Evolutionary conservation across 2,329 filamentous ascomycete genomes (phyloP), one percentile per base, ranked within the genome.

Genomic region (Beauveria asiatica): DNA sequence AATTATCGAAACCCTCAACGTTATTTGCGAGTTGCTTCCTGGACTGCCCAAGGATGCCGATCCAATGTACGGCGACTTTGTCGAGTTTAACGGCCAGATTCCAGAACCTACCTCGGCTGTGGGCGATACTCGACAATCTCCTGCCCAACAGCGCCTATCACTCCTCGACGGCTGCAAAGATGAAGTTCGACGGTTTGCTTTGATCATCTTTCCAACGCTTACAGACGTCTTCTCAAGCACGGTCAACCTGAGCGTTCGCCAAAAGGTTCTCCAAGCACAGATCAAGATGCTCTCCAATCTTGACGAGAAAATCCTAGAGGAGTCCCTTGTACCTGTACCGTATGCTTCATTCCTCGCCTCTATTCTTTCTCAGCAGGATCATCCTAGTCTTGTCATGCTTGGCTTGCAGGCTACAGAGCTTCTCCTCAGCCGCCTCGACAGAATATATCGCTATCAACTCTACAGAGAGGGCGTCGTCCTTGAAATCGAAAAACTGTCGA

Each of bases 191-290:
- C 88, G 93, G 44, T 99, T 99, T 71, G 90, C 92, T 1, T 83
- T 96, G 65, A 94, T 99, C 62, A 80, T 99, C 11, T 88, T 99
- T 64, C 94, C 94, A 0, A 99, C 94, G 2, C 78, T 99, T 63
- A 97, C 94, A 33, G 92, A 99, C 72, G 93, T 92, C 0, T 99
- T 96, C 70, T 97, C 94, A 11, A 97, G 94, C 73, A 99, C 94
- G 0, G 93, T 99, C 64, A 99, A 99, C 69, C 77, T 97, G 17
- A 91, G 85, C 60, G 94, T 99, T 45, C 88, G 95, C 23, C 91
- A 97, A 70, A 97, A 96, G 74, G 94, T 99, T 3, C 80, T 99
- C 39, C 90, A 86, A 21, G 94, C 93, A n/a, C 94, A 99, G 69
- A 78, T 97, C 49, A 97, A 97, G 76, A 97, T 99, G 91, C 82